These are phyloP conservation scores for Moesziomyces parantarcticus DNA, from an alignment of 1,284 basidiomycete species.

Conservation along the genomic window DNA sequence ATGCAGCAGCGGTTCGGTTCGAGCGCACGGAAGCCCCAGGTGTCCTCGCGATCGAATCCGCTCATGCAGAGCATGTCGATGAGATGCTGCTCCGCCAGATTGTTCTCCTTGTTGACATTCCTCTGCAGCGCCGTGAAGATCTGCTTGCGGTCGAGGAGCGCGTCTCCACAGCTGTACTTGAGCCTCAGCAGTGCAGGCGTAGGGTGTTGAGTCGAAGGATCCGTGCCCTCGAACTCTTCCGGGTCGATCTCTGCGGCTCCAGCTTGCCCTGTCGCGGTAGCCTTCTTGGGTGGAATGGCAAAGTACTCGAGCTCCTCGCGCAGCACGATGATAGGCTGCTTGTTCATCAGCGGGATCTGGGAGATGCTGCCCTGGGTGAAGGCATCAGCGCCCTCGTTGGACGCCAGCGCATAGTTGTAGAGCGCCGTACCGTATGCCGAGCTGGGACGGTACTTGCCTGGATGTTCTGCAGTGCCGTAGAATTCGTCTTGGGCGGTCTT, in stretches of 20 bases:
- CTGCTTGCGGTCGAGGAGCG: slow-evolving; percentile 85
- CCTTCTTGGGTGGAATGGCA: slow-evolving; percentile 76
- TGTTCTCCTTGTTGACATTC: slow-evolving; percentile 99
- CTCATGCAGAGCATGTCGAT: slow-evolving; percentile 99
- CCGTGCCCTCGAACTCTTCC: slow-evolving; percentile 37
- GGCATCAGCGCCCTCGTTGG: slow-evolving; percentile 65
- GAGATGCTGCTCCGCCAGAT: slow-evolving; percentile 96
- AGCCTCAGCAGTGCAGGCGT: slow-evolving; percentile 75
- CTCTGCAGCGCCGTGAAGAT: slow-evolving; percentile 98
- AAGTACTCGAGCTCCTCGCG: slow-evolving; percentile 99
- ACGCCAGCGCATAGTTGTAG: slow-evolving; percentile 31
- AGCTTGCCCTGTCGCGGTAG: background rate
- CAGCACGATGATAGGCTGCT: slow-evolving; percentile 98
- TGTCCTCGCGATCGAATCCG: slow-evolving; percentile 94
- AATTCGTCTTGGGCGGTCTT: slow-evolving; percentile 85
- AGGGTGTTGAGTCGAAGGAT: slow-evolving; percentile 76
- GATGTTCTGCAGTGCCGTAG: slow-evolving; percentile 82
- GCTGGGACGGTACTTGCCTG: slow-evolving; percentile 80
- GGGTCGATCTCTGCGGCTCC: slow-evolving; percentile 11
- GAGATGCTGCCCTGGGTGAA: slow-evolving; percentile 61
- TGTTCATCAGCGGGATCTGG: slow-evolving; percentile 80
- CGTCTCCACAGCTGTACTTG: slow-evolving; percentile 75
- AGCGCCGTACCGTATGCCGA: slow-evolving; percentile 27
- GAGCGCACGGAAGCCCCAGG: slow-evolving; percentile 95
- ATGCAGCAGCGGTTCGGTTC: slow-evolving; percentile 97